A percentile compares a stretch with the other conserved stretches of the same genome.
These are phyloP conservation scores for Elsinoe perseae DNA, from an alignment of 2,329 filamentous ascomycete genomes.

Conservation along the genomic window DNA sequence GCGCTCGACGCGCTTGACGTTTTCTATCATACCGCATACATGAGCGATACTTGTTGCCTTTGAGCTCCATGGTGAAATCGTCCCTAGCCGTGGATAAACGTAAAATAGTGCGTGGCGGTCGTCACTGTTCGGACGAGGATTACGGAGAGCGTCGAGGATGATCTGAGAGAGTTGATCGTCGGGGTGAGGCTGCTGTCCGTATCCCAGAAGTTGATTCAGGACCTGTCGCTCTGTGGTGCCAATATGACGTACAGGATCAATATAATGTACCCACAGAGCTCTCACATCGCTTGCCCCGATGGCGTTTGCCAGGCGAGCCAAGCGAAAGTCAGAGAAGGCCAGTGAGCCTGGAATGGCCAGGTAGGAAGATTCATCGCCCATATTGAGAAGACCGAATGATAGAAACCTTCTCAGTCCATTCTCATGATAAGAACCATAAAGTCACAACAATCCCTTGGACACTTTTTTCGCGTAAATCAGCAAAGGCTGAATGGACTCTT, in stretches of 20 bases:
- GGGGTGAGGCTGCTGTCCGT: constrained; percentile 47
- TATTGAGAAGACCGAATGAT: neutral
- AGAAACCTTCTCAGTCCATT: neutral
- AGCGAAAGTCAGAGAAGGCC: constrained; percentile 48
- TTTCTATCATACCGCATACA: constrained; percentile 71
- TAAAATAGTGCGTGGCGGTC: constrained; percentile 54
- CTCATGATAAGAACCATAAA: neutral
- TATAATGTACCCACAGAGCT: constrained; percentile 46
- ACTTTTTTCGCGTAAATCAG: constrained; percentile 1
- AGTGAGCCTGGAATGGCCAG: constrained; percentile 44
- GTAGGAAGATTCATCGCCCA: constrained; percentile 26
- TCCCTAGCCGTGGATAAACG: constrained; percentile 70
- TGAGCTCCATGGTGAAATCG: constrained; percentile 92
- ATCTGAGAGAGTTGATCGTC: constrained; percentile 38
- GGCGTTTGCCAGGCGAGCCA: constrained; percentile 38
- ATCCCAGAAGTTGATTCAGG: constrained; percentile 53
- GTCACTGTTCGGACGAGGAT: constrained; percentile 44
- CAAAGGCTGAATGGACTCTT: neutral
- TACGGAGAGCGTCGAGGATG: constrained; percentile 41
- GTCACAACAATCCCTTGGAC: neutral
- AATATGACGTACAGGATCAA: constrained; percentile 38
- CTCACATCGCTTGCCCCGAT: constrained; percentile 42
- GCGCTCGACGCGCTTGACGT: constrained; percentile 73
- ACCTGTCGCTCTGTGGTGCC: constrained; percentile 41
- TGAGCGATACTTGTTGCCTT: constrained; percentile 90